Conservation (phyloP, 306 rosid genomes). For the Crotalaria pallida region DNA sequence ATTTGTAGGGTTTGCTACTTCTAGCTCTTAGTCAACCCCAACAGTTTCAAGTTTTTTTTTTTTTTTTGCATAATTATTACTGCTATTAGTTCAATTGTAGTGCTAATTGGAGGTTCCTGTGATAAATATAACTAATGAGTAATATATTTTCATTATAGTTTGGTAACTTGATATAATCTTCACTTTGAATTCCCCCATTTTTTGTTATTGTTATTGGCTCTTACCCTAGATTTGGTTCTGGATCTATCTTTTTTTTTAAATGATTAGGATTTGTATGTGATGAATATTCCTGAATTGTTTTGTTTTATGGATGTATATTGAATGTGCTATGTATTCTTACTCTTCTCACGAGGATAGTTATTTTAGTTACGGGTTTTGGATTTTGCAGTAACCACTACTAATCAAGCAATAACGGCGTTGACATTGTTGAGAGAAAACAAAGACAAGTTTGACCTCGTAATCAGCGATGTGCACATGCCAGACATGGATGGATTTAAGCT, state of each 20-base stretch:
- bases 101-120: background rate
- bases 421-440: constrained; percentile 75
- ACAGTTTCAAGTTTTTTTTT: background rate
- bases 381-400: constrained; percentile 82
- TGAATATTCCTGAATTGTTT: background rate
- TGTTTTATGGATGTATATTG: background rate
- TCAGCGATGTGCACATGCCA: constrained; percentile 98
- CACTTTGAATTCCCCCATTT: background rate
- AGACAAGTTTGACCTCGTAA: constrained; percentile 81
- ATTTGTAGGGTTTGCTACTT: background rate
- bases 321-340: background rate
- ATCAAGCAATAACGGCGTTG: constrained; percentile 76
- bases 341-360: constrained; percentile 8
- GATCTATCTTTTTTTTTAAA: background rate
- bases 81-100: background rate
- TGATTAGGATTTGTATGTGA: background rate
- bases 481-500: constrained; percentile 99
- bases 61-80: background rate
- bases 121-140: background rate
- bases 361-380: constrained; percentile 10
- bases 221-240: background rate
- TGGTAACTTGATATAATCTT: background rate
- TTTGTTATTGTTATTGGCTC: background rate
- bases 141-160: background rate
- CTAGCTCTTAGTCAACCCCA: background rate